These are phyloP conservation scores for Stephanodiscus minutulus DNA, from an alignment of 108 stramenopile species.

Conservation along the genomic window DNA sequence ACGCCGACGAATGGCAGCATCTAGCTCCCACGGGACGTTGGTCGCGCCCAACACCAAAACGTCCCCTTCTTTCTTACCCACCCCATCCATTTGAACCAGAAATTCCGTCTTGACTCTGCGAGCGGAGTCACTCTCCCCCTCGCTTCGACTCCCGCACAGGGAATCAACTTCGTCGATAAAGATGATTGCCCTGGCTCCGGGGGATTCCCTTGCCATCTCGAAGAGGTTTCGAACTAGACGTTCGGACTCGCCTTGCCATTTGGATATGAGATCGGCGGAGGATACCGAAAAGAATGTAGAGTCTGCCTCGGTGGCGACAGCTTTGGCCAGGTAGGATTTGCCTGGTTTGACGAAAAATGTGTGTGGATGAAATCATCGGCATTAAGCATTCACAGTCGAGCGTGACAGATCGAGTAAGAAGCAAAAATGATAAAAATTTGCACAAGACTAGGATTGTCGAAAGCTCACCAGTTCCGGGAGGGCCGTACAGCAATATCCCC, in stretches of 20 bases:
- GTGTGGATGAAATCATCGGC: neutral
- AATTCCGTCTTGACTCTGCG: slow-evolving; percentile 98
- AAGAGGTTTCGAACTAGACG: slow-evolving; percentile 96
- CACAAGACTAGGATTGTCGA: no score
- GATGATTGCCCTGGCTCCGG: slow-evolving; percentile 89
- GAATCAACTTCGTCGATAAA: slow-evolving; percentile 98
- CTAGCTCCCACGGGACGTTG: slow-evolving; percentile 98
- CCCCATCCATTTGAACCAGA: slow-evolving; percentile 99
- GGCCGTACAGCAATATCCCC: slow-evolving; percentile 96
- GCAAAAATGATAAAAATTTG: slow-evolving; percentile 4
- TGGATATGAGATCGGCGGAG: slow-evolving; percentile 94
- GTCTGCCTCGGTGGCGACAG: slow-evolving; percentile 99
- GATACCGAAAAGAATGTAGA: slow-evolving; percentile 97
- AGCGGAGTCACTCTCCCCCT: slow-evolving; percentile 92
- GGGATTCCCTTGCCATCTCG: slow-evolving; percentile 96
- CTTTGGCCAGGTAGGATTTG: slow-evolving; percentile 98
- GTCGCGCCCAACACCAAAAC: slow-evolving; percentile 95
- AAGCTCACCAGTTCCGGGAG: slow-evolving; percentile 81
- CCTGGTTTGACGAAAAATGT: slow-evolving; percentile 38
- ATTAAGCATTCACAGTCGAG: neutral
- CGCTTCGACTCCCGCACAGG: slow-evolving; percentile 89
- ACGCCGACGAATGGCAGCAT: slow-evolving; percentile 98
- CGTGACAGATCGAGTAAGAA: neutral
- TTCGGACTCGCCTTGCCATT: slow-evolving; percentile 99
- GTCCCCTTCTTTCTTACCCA: slow-evolving; percentile 81